Percentiles rank a stretch among this genome's conserved stretches.
These are phyloP conservation scores for Saccharum spontaneum DNA, from an alignment of 176 grass and related monocot genomes.

Conservation along the genomic window DNA sequence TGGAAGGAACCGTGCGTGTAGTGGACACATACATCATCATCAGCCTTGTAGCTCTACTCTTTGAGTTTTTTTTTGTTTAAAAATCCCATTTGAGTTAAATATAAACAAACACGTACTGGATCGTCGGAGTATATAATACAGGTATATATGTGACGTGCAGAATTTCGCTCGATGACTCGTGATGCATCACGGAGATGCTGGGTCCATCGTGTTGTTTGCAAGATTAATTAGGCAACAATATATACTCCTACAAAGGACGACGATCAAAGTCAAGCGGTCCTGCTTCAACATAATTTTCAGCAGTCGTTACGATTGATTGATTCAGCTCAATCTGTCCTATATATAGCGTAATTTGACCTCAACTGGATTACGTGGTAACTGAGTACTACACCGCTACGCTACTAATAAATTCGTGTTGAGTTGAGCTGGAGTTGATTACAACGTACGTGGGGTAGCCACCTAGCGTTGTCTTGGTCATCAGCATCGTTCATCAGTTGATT, in stretches of 20 bases:
- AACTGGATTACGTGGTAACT: not conserved
- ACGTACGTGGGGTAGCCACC: too few relatives aligned
- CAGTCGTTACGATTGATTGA: not conserved
- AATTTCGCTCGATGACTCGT: not conserved
- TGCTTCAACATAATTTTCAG: not conserved
- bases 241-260: too few relatives aligned
- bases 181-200: not conserved
- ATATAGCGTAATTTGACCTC: not conserved
- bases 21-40: too few relatives aligned
- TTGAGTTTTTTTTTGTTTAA: too few relatives aligned
- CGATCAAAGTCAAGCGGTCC: too few relatives aligned
- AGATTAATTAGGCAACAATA: not conserved
- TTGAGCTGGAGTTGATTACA: not conserved
- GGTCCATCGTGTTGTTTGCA: not conserved
- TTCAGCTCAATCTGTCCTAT: not conserved
- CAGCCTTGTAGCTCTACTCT: too few relatives aligned
- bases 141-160: too few relatives aligned
- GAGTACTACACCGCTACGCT: not conserved
- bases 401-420: not conserved
- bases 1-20: too few relatives aligned
- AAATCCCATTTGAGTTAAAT: too few relatives aligned
- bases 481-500: not conserved
- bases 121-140: too few relatives aligned
- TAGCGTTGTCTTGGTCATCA: not conserved
- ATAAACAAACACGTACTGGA: too few relatives aligned